phyloP scores from a whole-genome alignment of 2,329 filamentous ascomycete genomes.

The Colletotrichum incanum region DNA sequence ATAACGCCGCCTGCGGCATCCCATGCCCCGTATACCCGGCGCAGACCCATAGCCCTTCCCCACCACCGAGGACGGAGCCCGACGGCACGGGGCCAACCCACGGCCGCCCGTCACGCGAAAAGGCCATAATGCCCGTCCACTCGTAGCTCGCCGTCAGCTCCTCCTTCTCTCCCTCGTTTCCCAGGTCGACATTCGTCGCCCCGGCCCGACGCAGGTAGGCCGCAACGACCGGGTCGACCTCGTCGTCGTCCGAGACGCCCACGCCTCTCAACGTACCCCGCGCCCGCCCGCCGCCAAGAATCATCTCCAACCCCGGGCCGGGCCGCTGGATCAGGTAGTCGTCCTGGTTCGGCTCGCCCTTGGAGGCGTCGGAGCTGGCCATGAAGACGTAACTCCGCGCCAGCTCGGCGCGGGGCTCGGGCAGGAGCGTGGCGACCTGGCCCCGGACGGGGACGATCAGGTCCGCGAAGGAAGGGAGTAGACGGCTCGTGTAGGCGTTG shows the following conservation, averaged over 20 bases:
- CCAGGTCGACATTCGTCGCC: conserved; percentile 58
- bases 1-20: conserved; percentile 81
- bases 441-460: conserved; percentile 85
- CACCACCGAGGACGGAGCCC: conserved; percentile 58
- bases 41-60: conserved; percentile 72
- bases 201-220: conserved; percentile 68
- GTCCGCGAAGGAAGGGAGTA: conserved; percentile 78
- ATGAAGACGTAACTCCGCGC: conserved; percentile 77
- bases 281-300: conserved; percentile 80
- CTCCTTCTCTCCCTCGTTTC: conserved; percentile 54
- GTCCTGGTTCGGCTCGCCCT: conserved; percentile 64
- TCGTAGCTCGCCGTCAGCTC: conserved; percentile 70
- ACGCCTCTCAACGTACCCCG: conserved; percentile 68
- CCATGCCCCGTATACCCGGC: conserved; percentile 83
- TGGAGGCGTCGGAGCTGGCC: conserved; percentile 48
- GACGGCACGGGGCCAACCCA: conserved; percentile 80
- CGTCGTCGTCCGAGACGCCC: conserved; percentile 73
- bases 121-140: conserved; percentile 89
- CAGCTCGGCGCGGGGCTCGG: conserved; percentile 54
- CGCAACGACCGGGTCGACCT: conserved; percentile 70
- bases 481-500: conserved; percentile 86
- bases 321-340: conserved; percentile 84
- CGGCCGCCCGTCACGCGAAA: conserved; percentile 76
- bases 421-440: conserved; percentile 78
- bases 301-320: conserved; percentile 70